Conservation (phyloP, 371 early-diverging fungal species). For the Paraphysoderma sedebokerense region DNA sequence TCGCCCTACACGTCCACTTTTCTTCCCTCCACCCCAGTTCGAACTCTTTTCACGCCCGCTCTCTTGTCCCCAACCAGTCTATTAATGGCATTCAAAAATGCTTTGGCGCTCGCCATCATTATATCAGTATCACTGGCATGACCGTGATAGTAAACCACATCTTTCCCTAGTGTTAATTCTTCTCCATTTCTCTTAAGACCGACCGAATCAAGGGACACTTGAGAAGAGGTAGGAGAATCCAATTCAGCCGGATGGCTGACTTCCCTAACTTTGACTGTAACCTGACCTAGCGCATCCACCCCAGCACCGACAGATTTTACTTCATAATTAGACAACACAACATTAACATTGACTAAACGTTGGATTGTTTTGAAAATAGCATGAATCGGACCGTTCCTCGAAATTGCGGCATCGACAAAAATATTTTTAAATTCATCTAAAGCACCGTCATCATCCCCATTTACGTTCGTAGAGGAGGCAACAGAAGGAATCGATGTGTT, state of each 20-base stretch:
- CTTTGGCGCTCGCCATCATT: conserved; percentile 62
- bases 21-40: no score
- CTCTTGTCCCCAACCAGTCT: no score
- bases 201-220: no score
- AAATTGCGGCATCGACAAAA: conserved; percentile 55
- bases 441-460: conserved; percentile 9
- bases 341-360: conserved; percentile 44
- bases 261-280: conserved; percentile 43
- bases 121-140: conserved; percentile 67
- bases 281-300: conserved; percentile 64
- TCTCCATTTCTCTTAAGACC: no score
- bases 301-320: conserved; percentile 73
- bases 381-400: conserved; percentile 61
- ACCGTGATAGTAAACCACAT: conserved; percentile 23
- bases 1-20: no score
- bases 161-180: no score
- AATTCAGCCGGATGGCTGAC: no score
- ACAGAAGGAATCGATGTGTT: conserved; percentile 1
- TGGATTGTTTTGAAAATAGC: conserved; percentile 70
- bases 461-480: not conserved
- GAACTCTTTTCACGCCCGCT: no score
- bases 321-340: conserved; percentile 47
- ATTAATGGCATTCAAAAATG: conserved; percentile 71
- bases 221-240: no score
- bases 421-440: conserved; percentile 3